phyloP scores from a whole-genome alignment of 805 yeast species.

The Metschnikowia henanensis region DNA sequence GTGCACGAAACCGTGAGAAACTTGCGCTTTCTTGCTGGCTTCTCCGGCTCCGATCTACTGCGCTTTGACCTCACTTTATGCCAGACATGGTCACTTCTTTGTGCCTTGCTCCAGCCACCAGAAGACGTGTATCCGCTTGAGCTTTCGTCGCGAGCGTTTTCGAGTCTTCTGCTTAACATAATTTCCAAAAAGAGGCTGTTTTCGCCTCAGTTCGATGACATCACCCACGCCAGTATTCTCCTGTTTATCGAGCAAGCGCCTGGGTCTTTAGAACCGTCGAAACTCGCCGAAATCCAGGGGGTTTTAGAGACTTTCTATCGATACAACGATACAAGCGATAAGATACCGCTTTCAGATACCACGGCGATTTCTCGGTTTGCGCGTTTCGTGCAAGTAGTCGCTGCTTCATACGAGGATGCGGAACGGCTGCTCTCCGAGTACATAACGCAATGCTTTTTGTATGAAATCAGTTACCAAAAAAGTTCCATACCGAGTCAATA shows the following conservation, averaged over 20 bases:
- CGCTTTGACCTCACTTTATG: conserved; percentile 2
- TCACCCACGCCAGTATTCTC: conserved; percentile 3
- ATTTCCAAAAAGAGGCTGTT: not conserved
- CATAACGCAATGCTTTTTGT: not conserved
- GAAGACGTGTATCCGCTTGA: not conserved
- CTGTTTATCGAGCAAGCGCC: conserved; percentile 4
- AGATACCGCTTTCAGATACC: not conserved
- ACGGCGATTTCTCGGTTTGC: not conserved
- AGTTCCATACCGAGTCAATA: too few species aligned
- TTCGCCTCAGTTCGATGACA: not conserved
- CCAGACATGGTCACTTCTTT: conserved; percentile 1
- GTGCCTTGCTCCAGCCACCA: not conserved
- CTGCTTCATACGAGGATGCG: not conserved
- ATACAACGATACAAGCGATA: too few species aligned
- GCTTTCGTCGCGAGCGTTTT: not conserved
- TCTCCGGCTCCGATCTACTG: not conserved
- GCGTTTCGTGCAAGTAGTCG: not conserved
- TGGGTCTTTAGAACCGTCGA: not conserved
- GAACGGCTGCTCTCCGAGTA: conserved; percentile 2
- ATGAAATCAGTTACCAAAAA: not conserved
- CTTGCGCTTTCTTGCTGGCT: conserved; percentile 8
- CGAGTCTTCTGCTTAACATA: not conserved
- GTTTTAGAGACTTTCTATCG: not conserved
- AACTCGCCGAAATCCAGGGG: not conserved
- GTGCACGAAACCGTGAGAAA: conserved; percentile 4